phyloP scores from a whole-genome alignment of 2,329 filamentous ascomycete genomes.

The Lachnellula willkommii region DNA sequence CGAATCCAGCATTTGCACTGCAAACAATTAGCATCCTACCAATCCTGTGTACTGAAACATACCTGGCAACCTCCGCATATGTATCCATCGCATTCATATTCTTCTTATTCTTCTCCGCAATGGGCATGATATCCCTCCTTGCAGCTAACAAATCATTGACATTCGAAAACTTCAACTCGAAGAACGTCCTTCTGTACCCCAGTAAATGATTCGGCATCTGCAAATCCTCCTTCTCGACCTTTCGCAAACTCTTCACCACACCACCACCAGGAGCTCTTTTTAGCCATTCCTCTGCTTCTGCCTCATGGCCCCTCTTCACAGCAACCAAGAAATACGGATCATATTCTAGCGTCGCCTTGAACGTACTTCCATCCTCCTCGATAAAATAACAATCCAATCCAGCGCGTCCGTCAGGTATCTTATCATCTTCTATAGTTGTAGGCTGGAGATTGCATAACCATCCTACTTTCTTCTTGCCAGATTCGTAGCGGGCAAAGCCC shows the following conservation, averaged over 20 bases:
- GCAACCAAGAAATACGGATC: slow-evolving; percentile 95
- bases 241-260: slow-evolving; percentile 69
- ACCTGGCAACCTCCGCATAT: slow-evolving; percentile 93
- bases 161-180: slow-evolving; percentile 83
- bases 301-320: slow-evolving; percentile 79
- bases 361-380: slow-evolving; percentile 73
- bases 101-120: slow-evolving; percentile 95
- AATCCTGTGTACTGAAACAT: slow-evolving; percentile 31
- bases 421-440: slow-evolving; percentile 78
- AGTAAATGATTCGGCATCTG: slow-evolving; percentile 93
- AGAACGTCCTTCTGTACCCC: slow-evolving; percentile 81
- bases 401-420: slow-evolving; percentile 75
- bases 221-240: slow-evolving; percentile 87
- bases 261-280: slow-evolving; percentile 73
- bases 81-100: slow-evolving; percentile 96
- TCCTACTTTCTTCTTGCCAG: slow-evolving; percentile 72
- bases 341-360: slow-evolving; percentile 95
- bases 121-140: slow-evolving; percentile 74
- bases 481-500: slow-evolving; percentile 89
- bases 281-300: slow-evolving; percentile 94
- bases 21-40: slow-evolving; percentile 15
- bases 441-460: slow-evolving; percentile 96
- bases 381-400: slow-evolving; percentile 98
- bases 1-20: slow-evolving; percentile 75
- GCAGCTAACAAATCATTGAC: slow-evolving; percentile 82